Evolutionary conservation across 1,284 basidiomycete species (phyloP), one percentile per base, ranked within the genome.

Genomic region (Taiwanofungus camphoratus): DNA sequence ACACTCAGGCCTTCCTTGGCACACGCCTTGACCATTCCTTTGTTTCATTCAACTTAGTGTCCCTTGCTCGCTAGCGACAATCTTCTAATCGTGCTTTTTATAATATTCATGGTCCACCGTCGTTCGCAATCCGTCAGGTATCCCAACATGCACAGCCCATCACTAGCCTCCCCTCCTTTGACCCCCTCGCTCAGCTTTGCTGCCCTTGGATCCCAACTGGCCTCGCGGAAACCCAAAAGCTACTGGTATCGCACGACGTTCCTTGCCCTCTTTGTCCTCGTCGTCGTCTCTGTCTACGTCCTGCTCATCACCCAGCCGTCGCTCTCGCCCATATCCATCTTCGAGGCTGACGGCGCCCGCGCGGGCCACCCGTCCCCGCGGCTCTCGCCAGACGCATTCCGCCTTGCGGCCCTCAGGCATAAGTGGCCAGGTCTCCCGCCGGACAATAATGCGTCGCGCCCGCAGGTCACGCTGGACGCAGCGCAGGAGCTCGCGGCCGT

Each of bases 401-500:
- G 48, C 56, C 55, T 54, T 47, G 51, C 59, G 54, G 52, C 58
- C 53, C 53, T 57, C 19, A 48, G 51, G 33, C 51, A 57, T 30
- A 64, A 61, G 42, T 39, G 46, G 39, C 34, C 59, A 36, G 1
- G 51, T 39, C 5, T 42, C 48, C 26, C 50, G 53, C 46, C 48
- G 45, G 44, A 47, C 31, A 34, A 39, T 16, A 36, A 41, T n/a
- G 50, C 42, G 34, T 54, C 48, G 11, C 63, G 58, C 9, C 63
- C 66, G 0, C 66, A 73, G 16, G 53, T 85, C 27, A 40, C 59
- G 13, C 69, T 87, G 39, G 68, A 71, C 30, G 59, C 68, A 0
- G 60, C 68, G 2, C 76, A 92, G 57, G 89, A 93, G 61, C 76
- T 92, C 13, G 86, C 84, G 0, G 87, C 87, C 3, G 67, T 92